Evolutionary conservation across 2,329 filamentous ascomycete genomes (phyloP).

Genomic region (Cytospora piceicola): DNA sequence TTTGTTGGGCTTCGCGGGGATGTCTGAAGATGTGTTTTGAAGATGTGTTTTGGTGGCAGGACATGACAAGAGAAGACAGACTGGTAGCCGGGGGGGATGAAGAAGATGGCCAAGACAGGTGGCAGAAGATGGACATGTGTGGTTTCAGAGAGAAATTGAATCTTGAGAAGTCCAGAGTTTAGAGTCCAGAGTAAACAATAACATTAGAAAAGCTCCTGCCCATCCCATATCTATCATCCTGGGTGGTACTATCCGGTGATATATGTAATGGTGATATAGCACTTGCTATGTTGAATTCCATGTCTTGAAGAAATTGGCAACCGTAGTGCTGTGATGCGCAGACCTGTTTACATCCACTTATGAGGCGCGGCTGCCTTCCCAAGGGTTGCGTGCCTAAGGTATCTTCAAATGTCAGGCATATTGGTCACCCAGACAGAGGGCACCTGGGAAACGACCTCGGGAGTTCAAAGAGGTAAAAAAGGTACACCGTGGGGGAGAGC

Average conservation of each 20-base stretch:
- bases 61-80: not conserved
- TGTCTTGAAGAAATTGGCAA: not conserved
- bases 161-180: not conserved
- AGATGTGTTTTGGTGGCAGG: not conserved
- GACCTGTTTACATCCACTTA: not conserved
- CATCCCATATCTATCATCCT: not conserved
- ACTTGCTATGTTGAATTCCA: not conserved
- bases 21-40: not conserved
- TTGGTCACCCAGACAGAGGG: too few species aligned
- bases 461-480: too few species aligned
- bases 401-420: not conserved
- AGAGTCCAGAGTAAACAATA: not conserved
- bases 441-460: too few species aligned
- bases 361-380: not conserved
- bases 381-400: not conserved
- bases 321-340: not conserved
- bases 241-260: not conserved
- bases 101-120: not conserved
- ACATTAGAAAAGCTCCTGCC: not conserved
- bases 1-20: not conserved
- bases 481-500: too few species aligned
- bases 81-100: not conserved
- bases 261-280: not conserved
- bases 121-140: not conserved
- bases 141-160: not conserved